These are phyloP conservation scores for Yamadazyma trypodendri DNA, from an alignment of 1,139 yeast genomes.

Conservation along the genomic window DNA sequence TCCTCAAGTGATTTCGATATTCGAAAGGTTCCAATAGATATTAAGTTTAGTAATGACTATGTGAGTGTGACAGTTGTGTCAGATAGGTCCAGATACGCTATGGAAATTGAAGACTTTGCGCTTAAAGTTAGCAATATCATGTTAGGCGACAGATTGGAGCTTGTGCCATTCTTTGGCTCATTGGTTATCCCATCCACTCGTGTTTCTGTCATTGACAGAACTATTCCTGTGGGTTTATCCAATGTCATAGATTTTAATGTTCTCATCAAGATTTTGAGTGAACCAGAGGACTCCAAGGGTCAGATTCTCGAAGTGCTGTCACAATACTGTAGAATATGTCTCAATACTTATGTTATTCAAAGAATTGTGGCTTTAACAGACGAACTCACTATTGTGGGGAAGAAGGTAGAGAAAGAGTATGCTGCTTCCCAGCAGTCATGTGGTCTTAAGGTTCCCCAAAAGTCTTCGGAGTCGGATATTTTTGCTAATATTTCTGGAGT, in stretches of 20 bases:
- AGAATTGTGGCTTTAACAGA: conserved; percentile 26
- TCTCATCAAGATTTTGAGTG: conserved; percentile 37
- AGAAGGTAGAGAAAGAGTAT: conserved; percentile 1
- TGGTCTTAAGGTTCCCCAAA: too few relatives aligned
- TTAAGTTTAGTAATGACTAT: conserved; percentile 34
- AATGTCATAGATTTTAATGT: conserved; percentile 44
- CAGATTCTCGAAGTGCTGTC: conserved; percentile 60
- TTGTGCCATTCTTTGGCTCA: conserved; percentile 30
- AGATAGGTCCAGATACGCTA: conserved; percentile 31
- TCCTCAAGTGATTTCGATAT: conserved; percentile 1
- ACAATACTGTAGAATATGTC: conserved; percentile 53
- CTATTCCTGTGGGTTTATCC: conserved; percentile 43
- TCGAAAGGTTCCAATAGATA: conserved; percentile 20
- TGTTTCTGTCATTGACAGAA: conserved; percentile 34
- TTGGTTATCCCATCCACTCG: conserved; percentile 42
- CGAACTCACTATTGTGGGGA: conserved; percentile 12
- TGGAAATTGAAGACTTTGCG: conserved; percentile 24
- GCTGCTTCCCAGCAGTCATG: too few relatives aligned
- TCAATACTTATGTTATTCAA: conserved; percentile 53
- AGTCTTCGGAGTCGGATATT: background rate
- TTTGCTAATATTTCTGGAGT: conserved; percentile 38
- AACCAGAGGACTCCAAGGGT: conserved; percentile 18
- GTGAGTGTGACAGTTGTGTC: conserved; percentile 34
- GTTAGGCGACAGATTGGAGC: conserved; percentile 3
- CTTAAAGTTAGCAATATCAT: conserved; percentile 22